A percentile compares a stretch with the other conserved stretches of the same genome.
Conservation (phyloP, 1,139 yeast genomes). For the Tardiomyces blankii region DNA sequence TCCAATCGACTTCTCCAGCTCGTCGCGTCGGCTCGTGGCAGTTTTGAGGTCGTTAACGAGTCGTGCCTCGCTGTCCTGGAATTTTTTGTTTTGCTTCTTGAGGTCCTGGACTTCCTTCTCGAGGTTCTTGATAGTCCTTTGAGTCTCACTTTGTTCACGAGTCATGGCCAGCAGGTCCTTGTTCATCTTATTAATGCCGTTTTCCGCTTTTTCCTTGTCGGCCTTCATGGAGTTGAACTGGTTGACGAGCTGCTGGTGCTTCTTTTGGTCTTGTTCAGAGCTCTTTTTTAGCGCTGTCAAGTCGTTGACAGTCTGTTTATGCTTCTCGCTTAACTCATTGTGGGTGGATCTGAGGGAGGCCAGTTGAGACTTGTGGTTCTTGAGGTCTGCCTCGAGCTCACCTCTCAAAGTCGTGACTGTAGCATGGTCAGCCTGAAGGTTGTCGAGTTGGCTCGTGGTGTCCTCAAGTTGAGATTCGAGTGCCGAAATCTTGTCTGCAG, state of each 20-base stretch:
- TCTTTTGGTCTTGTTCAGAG: conserved; percentile 19
- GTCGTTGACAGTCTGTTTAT: conserved; percentile 7
- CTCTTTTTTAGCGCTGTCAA: conserved; percentile 12
- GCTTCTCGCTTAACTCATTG: conserved; percentile 8
- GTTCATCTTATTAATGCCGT: conserved; percentile 85
- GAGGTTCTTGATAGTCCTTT: conserved; percentile 30
- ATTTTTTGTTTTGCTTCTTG: conserved; percentile 13
- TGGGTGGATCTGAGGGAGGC: conserved; percentile 9
- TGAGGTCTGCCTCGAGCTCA: background rate
- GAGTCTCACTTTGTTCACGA: conserved; percentile 46
- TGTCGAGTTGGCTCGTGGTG: conserved; percentile 7
- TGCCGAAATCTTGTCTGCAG: conserved; percentile 3
- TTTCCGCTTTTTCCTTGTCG: conserved; percentile 63
- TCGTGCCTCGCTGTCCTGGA: conserved; percentile 2
- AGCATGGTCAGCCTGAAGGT: conserved; percentile 5
- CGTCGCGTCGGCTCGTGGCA: conserved; percentile 6
- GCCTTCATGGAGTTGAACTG: conserved; percentile 31
- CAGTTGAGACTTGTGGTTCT: conserved; percentile 3
- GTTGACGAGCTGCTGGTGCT: conserved; percentile 28
- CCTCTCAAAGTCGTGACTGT: conserved; percentile 1
- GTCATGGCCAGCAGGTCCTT: conserved; percentile 63
- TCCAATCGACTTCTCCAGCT: conserved; percentile 5
- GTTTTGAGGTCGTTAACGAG: conserved; percentile 9
- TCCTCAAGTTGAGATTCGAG: conserved; percentile 8
- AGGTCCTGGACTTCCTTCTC: conserved; percentile 15